Evolutionary conservation across 345 rosid species (phyloP).

Genomic region (Trapa bicornis): DNA sequence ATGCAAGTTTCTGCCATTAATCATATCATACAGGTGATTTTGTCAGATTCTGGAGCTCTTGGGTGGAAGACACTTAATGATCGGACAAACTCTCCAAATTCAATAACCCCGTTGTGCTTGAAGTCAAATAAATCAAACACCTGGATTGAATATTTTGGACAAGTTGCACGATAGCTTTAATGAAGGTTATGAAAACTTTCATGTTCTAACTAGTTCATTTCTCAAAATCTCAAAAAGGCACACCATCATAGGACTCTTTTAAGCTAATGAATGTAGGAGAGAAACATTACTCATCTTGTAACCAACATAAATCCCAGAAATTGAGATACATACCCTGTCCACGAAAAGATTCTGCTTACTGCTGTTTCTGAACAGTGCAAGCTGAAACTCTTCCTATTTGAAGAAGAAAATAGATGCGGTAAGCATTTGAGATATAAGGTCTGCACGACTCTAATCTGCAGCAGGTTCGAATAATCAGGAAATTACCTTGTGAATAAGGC

Average conservation of each 20-base stretch:
- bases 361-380: slow-evolving; percentile 34
- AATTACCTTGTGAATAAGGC: slow-evolving; percentile 52
- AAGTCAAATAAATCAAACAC: slow-evolving; percentile 23
- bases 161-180: background rate
- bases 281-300: background rate
- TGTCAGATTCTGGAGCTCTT: slow-evolving; percentile 14
- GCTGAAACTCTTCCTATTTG: slow-evolving; percentile 43
- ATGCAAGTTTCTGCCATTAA: background rate
- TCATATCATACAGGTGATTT: slow-evolving; percentile 13
- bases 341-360: slow-evolving; percentile 36
- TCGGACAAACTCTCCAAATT: slow-evolving; percentile 25
- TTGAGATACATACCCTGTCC: slow-evolving; percentile 33
- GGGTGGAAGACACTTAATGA: slow-evolving; percentile 25
- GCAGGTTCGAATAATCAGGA: background rate
- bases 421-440: background rate
- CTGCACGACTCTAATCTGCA: background rate
- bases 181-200: background rate
- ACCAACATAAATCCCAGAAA: background rate
- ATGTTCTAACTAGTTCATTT: background rate
- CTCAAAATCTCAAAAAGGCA: background rate
- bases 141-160: slow-evolving; percentile 7
- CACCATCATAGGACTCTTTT: background rate
- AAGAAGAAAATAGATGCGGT: background rate
- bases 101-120: slow-evolving; percentile 17
- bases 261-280: background rate